Evolutionary conservation across 306 rosid genomes (phyloP).

Genomic region (Vigna mungo): DNA sequence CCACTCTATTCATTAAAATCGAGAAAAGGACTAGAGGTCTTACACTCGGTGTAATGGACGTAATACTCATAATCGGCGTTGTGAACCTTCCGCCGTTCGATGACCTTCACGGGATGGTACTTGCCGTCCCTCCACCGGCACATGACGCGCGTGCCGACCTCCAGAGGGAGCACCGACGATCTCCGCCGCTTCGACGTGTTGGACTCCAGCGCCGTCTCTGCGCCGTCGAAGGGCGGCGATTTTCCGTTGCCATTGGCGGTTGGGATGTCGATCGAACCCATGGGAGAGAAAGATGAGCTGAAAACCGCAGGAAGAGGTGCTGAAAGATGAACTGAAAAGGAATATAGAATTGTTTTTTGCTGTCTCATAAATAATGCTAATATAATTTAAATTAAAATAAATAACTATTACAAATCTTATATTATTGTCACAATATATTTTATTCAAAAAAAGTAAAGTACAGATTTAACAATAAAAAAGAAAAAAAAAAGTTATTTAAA

Average conservation of each 20-base stretch:
- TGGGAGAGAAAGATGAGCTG: conserved; percentile 12
- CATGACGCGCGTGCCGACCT: conserved; percentile 95
- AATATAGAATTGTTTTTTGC: no score
- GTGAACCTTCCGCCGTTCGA: conserved; percentile 77
- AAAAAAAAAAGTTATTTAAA: no score
- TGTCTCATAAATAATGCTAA: no score
- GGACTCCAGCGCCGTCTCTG: conserved; percentile 51
- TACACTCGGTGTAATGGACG: conserved; percentile 98
- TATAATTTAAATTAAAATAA: no score
- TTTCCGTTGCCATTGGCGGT: conserved; percentile 57
- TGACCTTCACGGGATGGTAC: conserved; percentile 92
- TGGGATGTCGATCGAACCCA: conserved; percentile 83
- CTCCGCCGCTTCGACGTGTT: conserved; percentile 65
- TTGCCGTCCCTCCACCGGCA: conserved; percentile 98
- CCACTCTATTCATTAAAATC: conserved; percentile 2
- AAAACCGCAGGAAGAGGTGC: no score
- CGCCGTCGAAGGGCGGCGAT: conserved; percentile 38
- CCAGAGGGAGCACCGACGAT: conserved; percentile 72
- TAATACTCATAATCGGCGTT: conserved; percentile 83
- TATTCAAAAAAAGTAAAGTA: no score
- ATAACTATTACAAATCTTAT: no score
- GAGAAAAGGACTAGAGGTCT: conserved; percentile 42
- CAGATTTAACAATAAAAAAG: no score
- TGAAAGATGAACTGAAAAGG: no score
- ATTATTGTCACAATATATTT: no score